Evolutionary conservation across 2,329 filamentous ascomycete species (phyloP), one percentile per base, ranked within the genome.

Genomic region (Fusarium sp.): DNA sequence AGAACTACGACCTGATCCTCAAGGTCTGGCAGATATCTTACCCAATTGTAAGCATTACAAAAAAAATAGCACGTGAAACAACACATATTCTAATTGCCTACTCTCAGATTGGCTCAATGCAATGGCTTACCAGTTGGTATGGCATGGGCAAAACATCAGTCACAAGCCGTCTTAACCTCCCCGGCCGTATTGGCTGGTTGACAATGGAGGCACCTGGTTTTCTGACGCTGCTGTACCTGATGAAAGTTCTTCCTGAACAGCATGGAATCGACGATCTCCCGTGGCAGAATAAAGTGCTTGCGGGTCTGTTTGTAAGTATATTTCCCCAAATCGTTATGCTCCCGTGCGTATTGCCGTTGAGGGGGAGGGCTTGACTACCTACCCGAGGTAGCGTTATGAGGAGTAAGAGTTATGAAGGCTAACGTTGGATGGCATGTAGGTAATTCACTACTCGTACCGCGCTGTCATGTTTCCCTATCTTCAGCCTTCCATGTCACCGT

Each of bases 101-200:
- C 14, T 38, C 57, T 16, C 68, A 97, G 94, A 78, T 94, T 71
- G 91, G 91, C 0, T 88, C 90, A 3, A 57, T 89, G 28, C 95
- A 97, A 89, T 97, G 92, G 91, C 66, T 91, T 62, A 84, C 87
- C n/a, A 88, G 90, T 61, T 97, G 90, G 88, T 96, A 98, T 81
- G 93, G 93, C 56, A 94, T 95, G 85, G 96, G 96, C 81, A 98
- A 98, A 83, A 97, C 95, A 6, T 97, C 94, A 7, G 87, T 91
- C 24, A 79, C 86, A 7, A 95, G 92, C 76, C 84, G 84, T 18
- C 85, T 96, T 80, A 99, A 99, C 83, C 82, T 98, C n/a, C 93
- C 95, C 4, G 96, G 96, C 69, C 93, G 93, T 76, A 85, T 94
- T 71, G 95, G 90, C 65, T 99, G 96, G 96, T 87, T 93, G 62